Evolutionary conservation across 345 rosid genomes (phyloP).

Genomic region (Carallia brachiata): DNA sequence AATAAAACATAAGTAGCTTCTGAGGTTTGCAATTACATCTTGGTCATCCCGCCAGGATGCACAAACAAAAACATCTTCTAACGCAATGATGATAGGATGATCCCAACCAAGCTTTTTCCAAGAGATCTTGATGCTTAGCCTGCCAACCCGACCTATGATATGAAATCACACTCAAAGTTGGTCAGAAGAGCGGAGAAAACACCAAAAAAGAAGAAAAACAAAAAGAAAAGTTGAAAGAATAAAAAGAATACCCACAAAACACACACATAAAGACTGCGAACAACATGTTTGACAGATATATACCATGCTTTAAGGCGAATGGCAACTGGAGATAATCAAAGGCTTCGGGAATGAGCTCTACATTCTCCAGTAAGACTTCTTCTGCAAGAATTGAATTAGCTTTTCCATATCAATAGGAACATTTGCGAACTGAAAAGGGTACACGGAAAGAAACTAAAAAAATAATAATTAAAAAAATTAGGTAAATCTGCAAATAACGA

Average conservation of each 20-base stretch:
- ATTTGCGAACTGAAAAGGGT: neutral
- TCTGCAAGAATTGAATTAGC: constrained; percentile 25
- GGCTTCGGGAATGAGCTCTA: constrained; percentile 79
- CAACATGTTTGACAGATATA: neutral
- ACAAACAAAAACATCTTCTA: constrained; percentile 73
- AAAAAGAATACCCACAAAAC: neutral
- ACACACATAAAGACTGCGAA: neutral
- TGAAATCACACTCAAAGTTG: neutral
- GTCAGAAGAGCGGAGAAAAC: neutral
- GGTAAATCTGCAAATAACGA: neutral
- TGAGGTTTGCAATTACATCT: constrained; percentile 47
- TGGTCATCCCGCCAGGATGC: constrained; percentile 69
- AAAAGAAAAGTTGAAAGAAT: neutral
- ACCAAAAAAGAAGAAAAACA: neutral
- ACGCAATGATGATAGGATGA: constrained; percentile 57
- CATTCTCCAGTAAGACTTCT: constrained; percentile 74
- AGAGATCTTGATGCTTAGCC: constrained; percentile 70
- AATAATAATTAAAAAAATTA: neutral
- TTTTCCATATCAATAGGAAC: neutral
- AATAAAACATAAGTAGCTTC: neutral
- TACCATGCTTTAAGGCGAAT: constrained; percentile 74
- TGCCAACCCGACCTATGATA: constrained; percentile 60
- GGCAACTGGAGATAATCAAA: constrained; percentile 89
- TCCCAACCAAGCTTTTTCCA: constrained; percentile 84
- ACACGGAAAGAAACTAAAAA: neutral